Evolutionary conservation across 306 rosid species (phyloP), one percentile per base, ranked within the genome.

Genomic region (Rosa chinensis): DNA sequence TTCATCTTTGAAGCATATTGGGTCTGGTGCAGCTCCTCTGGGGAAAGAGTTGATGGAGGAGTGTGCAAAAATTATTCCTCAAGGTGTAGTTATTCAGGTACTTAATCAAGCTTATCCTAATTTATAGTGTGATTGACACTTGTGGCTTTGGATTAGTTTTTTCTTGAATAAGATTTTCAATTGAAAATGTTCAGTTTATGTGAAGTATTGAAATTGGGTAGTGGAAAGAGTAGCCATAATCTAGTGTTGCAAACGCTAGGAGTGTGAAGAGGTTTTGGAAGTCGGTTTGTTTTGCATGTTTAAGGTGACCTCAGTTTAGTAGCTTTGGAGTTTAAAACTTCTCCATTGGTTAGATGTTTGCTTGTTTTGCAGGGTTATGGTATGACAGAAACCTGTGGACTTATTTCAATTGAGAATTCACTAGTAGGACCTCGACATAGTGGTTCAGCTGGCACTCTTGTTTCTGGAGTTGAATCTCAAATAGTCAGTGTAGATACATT

Each of bases 301-400:
- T 7, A 37, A 55, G 66, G 48, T 44, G 5, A 40, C 48, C 17
- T 18, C 20, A 18, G 58, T 48, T 25, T 21, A 16, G 45, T 25
- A 69, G 55, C 23, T 32, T n/a, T 45, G 66, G 28, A 47, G 17
- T 10, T 25, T 59, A 63, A 61, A 61, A 49, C 49, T 44, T 78
- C 4, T n/a, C 21, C 25, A 3, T 28, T 72, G 48, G 49, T 39
- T 23, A n/a, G 47, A 47, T n/a, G 7, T 49, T 70, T 66, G 32
- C 44, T 81, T 79, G 74, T 70, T 71, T 76, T 73, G 79, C 84
- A 88, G 91, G 99, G 99, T 9, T 92, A 91, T 82, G 99, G 99
- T 77, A 91, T 95, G 99, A 95, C 99, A 10, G 99, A 95, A 86
- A 92, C 98, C 44, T 89, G 91, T 85, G 98, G 94, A 48, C 44